Evolutionary conservation across 2,329 filamentous ascomycete genomes (phyloP).

Genomic region (Trichoderma polysporum): DNA sequence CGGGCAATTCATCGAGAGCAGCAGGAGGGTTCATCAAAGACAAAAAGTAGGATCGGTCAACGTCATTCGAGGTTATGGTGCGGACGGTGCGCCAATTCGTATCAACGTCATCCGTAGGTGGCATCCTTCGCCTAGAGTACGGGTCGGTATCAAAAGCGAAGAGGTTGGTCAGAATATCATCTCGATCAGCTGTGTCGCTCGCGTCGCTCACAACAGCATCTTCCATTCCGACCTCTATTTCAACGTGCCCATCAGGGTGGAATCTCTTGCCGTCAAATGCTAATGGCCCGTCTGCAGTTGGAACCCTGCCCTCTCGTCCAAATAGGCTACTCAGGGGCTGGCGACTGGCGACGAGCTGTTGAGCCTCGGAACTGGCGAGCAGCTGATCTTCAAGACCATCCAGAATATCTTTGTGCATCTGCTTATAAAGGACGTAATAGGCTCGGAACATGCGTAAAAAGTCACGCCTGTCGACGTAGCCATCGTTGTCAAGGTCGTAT

Average conservation of each 20-base stretch:
- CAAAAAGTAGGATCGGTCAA: slow-evolving; percentile 43
- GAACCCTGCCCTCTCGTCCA: slow-evolving; percentile 69
- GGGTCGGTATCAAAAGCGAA: slow-evolving; percentile 43
- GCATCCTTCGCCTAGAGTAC: slow-evolving; percentile 31
- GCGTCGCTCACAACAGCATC: slow-evolving; percentile 60
- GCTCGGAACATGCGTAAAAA: slow-evolving; percentile 89
- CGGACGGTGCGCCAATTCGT: slow-evolving; percentile 38
- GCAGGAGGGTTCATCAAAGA: slow-evolving; percentile 48
- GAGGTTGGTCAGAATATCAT: slow-evolving; percentile 58
- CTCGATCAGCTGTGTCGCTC: slow-evolving; percentile 59
- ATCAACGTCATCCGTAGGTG: slow-evolving; percentile 35
- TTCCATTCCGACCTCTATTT: slow-evolving; percentile 57
- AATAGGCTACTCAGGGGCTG: slow-evolving; percentile 75
- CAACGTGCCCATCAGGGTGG: slow-evolving; percentile 61
- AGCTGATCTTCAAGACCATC: slow-evolving; percentile 76
- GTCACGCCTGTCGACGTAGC: slow-evolving; percentile 80
- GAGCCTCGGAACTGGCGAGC: slow-evolving; percentile 70
- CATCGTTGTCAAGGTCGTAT: slow-evolving; percentile 88
- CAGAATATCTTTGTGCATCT: slow-evolving; percentile 82
- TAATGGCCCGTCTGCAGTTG: slow-evolving; percentile 56
- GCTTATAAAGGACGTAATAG: slow-evolving; percentile 86
- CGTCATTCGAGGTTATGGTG: slow-evolving; percentile 32
- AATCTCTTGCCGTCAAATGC: slow-evolving; percentile 66
- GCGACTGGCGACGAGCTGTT: slow-evolving; percentile 71
- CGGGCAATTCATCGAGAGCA: slow-evolving; percentile 44